A percentile compares a stretch with the other conserved stretches of the same genome.
Evolutionary conservation across 805 yeast species (phyloP).

Genomic region (Candida pseudoglaebosa): DNA sequence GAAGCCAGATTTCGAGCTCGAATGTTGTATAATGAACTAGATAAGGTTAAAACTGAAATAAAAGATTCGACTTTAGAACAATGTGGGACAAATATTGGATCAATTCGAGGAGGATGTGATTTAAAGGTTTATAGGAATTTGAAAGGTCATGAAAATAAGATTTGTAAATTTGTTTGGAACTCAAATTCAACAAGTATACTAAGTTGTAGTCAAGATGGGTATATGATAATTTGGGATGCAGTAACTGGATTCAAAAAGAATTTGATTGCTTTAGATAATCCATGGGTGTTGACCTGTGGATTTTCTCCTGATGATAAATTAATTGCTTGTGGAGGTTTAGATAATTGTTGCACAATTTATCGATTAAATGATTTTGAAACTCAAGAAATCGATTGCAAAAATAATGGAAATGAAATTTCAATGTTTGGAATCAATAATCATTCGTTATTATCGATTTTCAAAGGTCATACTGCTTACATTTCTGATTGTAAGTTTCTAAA

Average conservation of each 20-base stretch:
- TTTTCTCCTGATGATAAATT: constrained; percentile 60
- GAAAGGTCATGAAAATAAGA: constrained; percentile 69
- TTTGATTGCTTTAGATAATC: constrained; percentile 68
- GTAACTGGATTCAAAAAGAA: constrained; percentile 64
- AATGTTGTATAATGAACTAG: constrained; percentile 47
- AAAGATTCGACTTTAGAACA: constrained; percentile 45
- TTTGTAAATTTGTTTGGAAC: constrained; percentile 68
- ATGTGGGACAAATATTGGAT: constrained; percentile 30
- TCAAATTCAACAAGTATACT: constrained; percentile 55
- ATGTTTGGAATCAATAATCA: constrained; percentile 16
- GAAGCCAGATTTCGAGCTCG: constrained; percentile 44
- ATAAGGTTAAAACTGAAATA: constrained; percentile 36
- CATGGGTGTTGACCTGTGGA: constrained; percentile 77
- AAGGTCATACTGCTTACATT: constrained; percentile 81
- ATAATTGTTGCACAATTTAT: constrained; percentile 73
- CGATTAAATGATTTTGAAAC: constrained; percentile 28
- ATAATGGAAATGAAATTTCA: constrained; percentile 4
- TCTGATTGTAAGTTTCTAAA: constrained; percentile 68
- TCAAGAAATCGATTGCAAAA: constrained; percentile 1
- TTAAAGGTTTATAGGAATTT: constrained; percentile 36
- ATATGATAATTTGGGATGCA: constrained; percentile 79
- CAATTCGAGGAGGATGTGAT: constrained; percentile 20
- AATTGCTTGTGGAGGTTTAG: constrained; percentile 81
- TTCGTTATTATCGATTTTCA: constrained; percentile 50
- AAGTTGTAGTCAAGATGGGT: constrained; percentile 85